phyloP scores from a whole-genome alignment of 257 asterid genomes.

The Leptodermis oblonga region DNA sequence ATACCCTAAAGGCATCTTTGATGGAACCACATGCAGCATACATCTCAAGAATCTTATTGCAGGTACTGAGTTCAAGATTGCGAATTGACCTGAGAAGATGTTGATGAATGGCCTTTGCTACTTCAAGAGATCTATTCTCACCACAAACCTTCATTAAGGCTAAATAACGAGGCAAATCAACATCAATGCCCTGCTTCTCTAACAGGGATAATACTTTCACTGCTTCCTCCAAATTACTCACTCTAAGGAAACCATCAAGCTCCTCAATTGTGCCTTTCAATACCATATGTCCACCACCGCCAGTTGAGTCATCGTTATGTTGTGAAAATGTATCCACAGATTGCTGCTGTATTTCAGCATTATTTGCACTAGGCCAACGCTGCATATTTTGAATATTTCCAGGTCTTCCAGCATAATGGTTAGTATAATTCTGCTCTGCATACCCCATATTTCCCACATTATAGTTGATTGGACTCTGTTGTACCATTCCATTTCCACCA shows the following conservation, averaged over 20 bases:
- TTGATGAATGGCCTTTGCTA: constrained; percentile 57
- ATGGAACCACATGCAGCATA: constrained; percentile 61
- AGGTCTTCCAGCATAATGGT: constrained; percentile 17
- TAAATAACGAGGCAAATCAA: constrained; percentile 53
- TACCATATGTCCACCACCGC: constrained; percentile 24
- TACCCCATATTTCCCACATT: constrained; percentile 15
- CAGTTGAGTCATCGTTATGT: constrained; percentile 1
- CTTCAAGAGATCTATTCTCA: constrained; percentile 50
- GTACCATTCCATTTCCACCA: constrained; percentile 17
- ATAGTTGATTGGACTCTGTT: constrained; percentile 23
- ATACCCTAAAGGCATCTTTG: constrained; percentile 57
- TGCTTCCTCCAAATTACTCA: constrained; percentile 55
- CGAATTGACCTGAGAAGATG: constrained; percentile 46
- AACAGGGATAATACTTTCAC: constrained; percentile 46
- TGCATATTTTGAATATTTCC: constrained; percentile 20
- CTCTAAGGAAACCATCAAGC: constrained; percentile 51
- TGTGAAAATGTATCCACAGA: constrained; percentile 15
- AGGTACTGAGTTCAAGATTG: constrained; percentile 43
- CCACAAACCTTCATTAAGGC: constrained; percentile 59
- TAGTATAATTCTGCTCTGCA: constrained; percentile 18
- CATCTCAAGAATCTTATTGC: constrained; percentile 70
- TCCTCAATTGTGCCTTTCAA: constrained; percentile 34
- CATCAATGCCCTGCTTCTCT: constrained; percentile 35
- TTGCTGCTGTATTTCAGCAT: constrained; percentile 25
- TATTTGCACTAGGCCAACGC: constrained; percentile 16